Evolutionary conservation across 805 yeast species (phyloP), one percentile per base, ranked within the genome.

Genomic region (Danielia oregonensis): DNA sequence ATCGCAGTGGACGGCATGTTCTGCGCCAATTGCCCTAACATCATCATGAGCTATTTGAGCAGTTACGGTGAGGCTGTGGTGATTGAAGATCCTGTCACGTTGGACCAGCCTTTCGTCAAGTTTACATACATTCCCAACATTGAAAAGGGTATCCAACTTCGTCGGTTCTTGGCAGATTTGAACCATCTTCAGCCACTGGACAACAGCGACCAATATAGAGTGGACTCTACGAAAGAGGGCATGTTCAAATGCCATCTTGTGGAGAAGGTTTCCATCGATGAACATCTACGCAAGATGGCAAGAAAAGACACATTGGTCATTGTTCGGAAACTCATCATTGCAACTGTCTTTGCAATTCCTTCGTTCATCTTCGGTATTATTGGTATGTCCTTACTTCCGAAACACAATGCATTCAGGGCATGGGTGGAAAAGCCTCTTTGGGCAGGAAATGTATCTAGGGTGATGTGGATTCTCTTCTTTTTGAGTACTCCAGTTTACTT

Each of bases 401-500:
- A 56, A 22, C 30, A 55, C 2, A 67, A 72, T 42, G 16, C 37
- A 0, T 68, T 76, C 37, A 58, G 76, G 17, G 51, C 44, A 40
- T 82, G 83, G 80, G 59, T 78, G 3, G 77, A 76, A 52, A 68
- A 65, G 36, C 82, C 86, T 1, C 49, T 78, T 15, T 77, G 84
- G 84, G 65, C 53, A 1, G 86, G 86, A 0, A 72, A 74, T 43
- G 82, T 72, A 1, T 62, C 80, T 1, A 54, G 86, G 30, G 74
- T 69, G 37, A 70, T 74, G n/a, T 81, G 88, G 86, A 69, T 79
- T 5, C 56, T 83, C 35, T 69, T 84, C 37, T 55, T 79, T 27
- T 57, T 82, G 35, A 70, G 88, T 29, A 79, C 91, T 0, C 87
- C 88, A 0, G 81, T 82, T 1, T 84, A 81, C 49, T 79, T 84